Percentiles rank a stretch among this genome's conserved stretches.
Evolutionary conservation across 345 rosid species (phyloP).

Genomic region (Salix suchowensis): DNA sequence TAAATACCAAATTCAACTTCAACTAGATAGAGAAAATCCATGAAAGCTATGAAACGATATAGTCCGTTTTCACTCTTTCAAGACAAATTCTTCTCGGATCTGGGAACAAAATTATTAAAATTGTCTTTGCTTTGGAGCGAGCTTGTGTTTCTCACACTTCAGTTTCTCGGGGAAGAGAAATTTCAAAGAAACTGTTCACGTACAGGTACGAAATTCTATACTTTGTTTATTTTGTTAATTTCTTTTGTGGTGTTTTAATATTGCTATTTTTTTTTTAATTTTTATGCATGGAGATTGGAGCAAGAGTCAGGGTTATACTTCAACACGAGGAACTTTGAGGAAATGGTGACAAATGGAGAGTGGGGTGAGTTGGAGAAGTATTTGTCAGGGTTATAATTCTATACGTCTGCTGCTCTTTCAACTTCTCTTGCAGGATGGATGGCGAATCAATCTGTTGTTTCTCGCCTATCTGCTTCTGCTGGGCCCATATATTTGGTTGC

Average conservation of each 20-base stretch:
- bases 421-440: no score
- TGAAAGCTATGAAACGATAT: background rate
- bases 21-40: constrained; percentile 1
- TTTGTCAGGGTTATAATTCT: constrained; percentile 38
- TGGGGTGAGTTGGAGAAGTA: constrained; percentile 90
- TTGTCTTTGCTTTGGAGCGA: constrained; percentile 82
- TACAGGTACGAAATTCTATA: constrained; percentile 35
- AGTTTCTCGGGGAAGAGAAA: constrained; percentile 84
- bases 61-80: background rate
- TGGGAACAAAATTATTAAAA: constrained; percentile 22
- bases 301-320: constrained; percentile 82
- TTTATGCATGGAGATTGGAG: constrained; percentile 51
- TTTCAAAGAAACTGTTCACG: constrained; percentile 68
- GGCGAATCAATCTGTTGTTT: no score
- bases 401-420: no score
- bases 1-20: constrained; percentile 33
- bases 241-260: background rate
- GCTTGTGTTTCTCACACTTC: constrained; percentile 82
- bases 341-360: constrained; percentile 80
- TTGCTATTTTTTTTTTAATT: background rate
- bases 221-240: background rate
- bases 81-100: constrained; percentile 31
- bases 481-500: constrained; percentile 48
- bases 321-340: constrained; percentile 81
- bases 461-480: no score